phyloP scores from a whole-genome alignment of 345 rosid genomes.

The Eucalyptus sp. region DNA sequence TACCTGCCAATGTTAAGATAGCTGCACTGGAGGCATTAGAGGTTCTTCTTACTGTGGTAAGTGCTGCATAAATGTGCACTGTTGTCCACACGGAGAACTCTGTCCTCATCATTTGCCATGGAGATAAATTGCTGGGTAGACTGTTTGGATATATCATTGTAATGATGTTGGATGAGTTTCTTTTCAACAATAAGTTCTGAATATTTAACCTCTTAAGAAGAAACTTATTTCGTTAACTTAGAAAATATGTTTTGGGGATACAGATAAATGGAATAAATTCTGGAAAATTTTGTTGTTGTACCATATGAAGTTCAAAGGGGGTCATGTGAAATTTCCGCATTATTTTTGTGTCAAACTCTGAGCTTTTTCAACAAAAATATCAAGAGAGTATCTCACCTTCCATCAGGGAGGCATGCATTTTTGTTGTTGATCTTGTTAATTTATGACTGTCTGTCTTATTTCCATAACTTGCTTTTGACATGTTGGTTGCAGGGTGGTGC shows the following conservation, averaged over 20 bases:
- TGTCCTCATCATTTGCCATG: neutral
- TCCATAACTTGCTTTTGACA: neutral
- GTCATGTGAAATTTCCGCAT: neutral
- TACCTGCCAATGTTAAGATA: constrained; percentile 44
- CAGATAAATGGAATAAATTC: neutral
- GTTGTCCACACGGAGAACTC: neutral
- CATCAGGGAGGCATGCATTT: neutral
- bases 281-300: neutral
- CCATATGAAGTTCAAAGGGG: neutral
- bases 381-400: neutral
- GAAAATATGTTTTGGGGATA: neutral
- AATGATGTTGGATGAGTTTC: neutral
- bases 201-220: neutral
- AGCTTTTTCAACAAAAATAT: neutral
- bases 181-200: neutral
- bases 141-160: neutral
- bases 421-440: neutral
- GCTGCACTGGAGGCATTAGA: constrained; percentile 74
- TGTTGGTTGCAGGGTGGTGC: constrained; percentile 50
- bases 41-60: constrained; percentile 71
- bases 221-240: neutral
- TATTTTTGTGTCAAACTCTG: neutral
- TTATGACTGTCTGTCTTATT: neutral
- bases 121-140: neutral
- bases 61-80: neutral